A percentile compares a stretch with the other conserved stretches of the same genome.
phyloP scores from a whole-genome alignment of 1,284 basidiomycete species.

The Sanghuangporus baumii region DNA sequence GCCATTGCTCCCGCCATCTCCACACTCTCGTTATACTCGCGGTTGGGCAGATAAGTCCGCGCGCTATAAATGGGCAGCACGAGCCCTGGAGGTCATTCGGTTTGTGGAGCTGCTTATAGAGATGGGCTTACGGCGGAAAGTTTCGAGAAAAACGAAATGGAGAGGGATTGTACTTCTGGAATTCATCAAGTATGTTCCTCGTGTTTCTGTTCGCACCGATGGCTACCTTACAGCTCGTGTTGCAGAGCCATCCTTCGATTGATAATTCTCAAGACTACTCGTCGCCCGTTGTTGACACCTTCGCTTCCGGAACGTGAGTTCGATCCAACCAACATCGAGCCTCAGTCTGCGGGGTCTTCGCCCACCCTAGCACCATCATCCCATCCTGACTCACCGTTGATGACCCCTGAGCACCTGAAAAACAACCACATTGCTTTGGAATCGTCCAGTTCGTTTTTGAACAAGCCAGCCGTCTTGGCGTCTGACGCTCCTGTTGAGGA shows the following conservation, averaged over 20 bases:
- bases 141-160: constrained; percentile 60
- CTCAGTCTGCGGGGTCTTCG: constrained; percentile 47
- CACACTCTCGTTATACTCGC: constrained; percentile 76
- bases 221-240: neutral
- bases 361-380: constrained; percentile 54
- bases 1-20: constrained; percentile 60
- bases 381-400: constrained; percentile 41
- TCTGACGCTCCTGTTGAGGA: constrained; percentile 62
- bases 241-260: constrained; percentile 69
- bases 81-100: constrained; percentile 66
- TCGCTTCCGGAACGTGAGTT: constrained; percentile 83
- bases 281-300: constrained; percentile 66
- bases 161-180: constrained; percentile 71
- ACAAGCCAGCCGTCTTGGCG: constrained; percentile 42
- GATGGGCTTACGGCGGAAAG: constrained; percentile 75
- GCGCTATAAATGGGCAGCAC: constrained; percentile 71
- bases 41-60: constrained; percentile 69
- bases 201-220: neutral
- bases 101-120: constrained; percentile 81
- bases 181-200: constrained; percentile 59
- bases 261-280: constrained; percentile 63
- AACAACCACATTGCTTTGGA: constrained; percentile 67
- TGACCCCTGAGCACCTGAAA: constrained; percentile 67
- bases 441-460: constrained; percentile 50
- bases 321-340: constrained; percentile 64